These are phyloP conservation scores for Daldinia concentrica DNA, from an alignment of 495 filamentous ascomycete species.

Conservation along the genomic window DNA sequence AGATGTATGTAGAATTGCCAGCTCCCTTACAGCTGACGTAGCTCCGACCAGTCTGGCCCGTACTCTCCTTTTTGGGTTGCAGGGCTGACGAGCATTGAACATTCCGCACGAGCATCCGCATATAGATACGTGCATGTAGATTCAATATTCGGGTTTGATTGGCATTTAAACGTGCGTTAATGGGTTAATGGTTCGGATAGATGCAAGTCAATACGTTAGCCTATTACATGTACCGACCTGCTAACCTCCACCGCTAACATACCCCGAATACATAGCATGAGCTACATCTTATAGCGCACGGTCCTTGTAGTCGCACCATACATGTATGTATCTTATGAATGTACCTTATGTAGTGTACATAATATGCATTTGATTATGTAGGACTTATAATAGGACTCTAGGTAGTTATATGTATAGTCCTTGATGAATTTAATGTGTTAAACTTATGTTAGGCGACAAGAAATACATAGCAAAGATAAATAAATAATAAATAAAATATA, in stretches of 20 bases:
- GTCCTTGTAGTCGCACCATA: constrained; percentile 10
- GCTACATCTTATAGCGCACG: constrained; percentile 2
- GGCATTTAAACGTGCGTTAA: constrained; percentile 26
- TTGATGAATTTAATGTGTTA: neutral
- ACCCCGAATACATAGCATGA: neutral
- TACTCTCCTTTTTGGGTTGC: constrained; percentile 21
- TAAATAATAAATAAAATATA: too few relatives aligned
- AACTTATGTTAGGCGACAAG: neutral
- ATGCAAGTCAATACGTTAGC: constrained; percentile 28
- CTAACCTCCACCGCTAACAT: neutral
- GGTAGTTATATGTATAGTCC: neutral
- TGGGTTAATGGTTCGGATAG: constrained; percentile 23
- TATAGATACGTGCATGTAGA: neutral
- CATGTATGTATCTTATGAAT: too few relatives aligned
- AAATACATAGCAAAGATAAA: neutral
- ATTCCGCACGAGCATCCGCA: neutral
- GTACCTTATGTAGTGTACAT: too few relatives aligned
- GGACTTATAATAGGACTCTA: constrained; percentile 8
- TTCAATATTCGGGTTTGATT: constrained; percentile 11
- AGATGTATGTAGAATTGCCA: neutral
- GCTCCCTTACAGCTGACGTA: constrained; percentile 43
- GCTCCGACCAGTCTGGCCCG: constrained; percentile 27
- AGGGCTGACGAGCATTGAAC: constrained; percentile 16
- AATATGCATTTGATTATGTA: constrained; percentile 12
- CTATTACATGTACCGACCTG: constrained; percentile 3